Evolutionary conservation across 495 filamentous ascomycete species (phyloP).

Genomic region (Friedmanniomyces simplex): DNA sequence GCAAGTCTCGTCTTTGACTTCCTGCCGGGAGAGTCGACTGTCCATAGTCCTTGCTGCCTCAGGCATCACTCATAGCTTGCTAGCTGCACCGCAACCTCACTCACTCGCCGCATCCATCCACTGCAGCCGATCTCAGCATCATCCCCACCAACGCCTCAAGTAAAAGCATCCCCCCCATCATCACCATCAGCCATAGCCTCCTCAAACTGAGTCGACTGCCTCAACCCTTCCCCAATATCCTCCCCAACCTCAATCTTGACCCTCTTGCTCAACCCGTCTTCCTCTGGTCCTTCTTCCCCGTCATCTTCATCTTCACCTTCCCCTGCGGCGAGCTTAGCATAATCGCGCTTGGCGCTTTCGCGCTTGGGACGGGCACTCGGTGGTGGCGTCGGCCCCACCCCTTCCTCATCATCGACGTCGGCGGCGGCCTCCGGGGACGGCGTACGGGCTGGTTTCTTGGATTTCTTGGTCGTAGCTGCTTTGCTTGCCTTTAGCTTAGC

Average conservation of each 20-base stretch:
- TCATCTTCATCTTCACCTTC: background rate
- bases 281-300: background rate
- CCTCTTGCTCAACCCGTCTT: constrained; percentile 5
- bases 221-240: constrained; percentile 1
- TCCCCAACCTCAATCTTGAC: constrained; percentile 7
- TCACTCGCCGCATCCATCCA: background rate
- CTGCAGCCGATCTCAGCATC: background rate
- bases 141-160: background rate
- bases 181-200: background rate
- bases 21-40: too few species aligned
- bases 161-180: background rate
- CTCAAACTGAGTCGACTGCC: background rate
- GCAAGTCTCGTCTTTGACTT: too few species aligned
- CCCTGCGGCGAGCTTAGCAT: background rate
- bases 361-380: constrained; percentile 1
- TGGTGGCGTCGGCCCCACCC: background rate
- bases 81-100: background rate
- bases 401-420: background rate
- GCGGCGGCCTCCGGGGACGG: background rate
- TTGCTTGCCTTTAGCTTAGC: background rate
- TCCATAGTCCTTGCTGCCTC: too few species aligned
- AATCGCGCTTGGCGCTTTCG: constrained; percentile 1
- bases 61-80: too few species aligned
- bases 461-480: background rate
- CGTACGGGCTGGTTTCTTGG: background rate